Evolutionary conservation across 768 basidiomycete genomes (phyloP), one percentile per base, ranked within the genome.

Genomic region (Hemileccinum rubropunctum): DNA sequence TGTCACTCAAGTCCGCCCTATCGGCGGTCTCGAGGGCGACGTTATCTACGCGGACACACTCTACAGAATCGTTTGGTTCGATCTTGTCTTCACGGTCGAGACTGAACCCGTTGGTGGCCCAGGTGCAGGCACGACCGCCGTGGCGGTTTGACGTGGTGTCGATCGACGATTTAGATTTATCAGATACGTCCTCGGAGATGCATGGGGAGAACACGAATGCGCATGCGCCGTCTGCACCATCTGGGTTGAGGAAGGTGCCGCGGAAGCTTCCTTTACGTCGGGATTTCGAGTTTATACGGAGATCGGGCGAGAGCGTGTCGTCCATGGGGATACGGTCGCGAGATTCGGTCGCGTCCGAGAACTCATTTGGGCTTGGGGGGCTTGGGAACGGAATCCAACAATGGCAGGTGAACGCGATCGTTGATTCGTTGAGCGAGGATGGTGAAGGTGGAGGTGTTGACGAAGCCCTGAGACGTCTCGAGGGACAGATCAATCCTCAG

Each of bases 381-480:
- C 53, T 70, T 6, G 66, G 68, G 21, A 57, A 56, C 15, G 71
- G 69, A 26, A 82, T 91, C 15, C 81, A 84, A n/a, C 81, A 83
- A 47, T 92, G 91, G 91, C 91, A 91, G 58, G 73, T 89, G 68
- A 87, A 88, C 60, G 84, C 86, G 23, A 69, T 91, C 34, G 75
- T 91, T 11, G 86, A 90, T 42, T 83, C 80, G 34, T 71, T 88
- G 56, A 86, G 81, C 53, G 83, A 88, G 47, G 83, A 91, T 5
- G 87, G 78, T 20, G 90, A 85, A 50, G 76, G 70, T 15, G 91
- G 91, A 1, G 91, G 89, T 58, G 86, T 89, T 15, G 91, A 92
- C 28, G 88, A 83, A 7, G 92, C 94, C 15, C 65, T 97, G 54
- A 74, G 79, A 20, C 74, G 87, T 12, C 76, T 97, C 34, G 92